Evolutionary conservation across 441 rosid genomes (phyloP), one percentile per base, ranked within the genome.

Genomic region (Syzygium syzygioides): DNA sequence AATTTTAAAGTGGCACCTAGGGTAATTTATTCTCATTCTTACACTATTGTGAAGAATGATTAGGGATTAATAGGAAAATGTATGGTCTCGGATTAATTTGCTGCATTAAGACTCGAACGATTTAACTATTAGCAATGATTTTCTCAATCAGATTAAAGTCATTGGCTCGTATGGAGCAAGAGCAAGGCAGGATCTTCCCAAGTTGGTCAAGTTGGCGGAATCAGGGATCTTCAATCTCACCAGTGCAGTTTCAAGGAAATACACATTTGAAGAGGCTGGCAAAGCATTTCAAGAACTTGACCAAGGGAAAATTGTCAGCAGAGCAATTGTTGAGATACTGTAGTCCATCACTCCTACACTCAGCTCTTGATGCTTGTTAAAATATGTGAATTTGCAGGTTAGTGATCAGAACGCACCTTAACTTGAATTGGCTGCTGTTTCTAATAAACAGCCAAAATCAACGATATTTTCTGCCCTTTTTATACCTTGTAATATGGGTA

Each of bases 101-200:
- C 83, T 76, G 50, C 52, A 37, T 71, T 20, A 34, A 34, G 48
- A 71, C 25, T 71, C 8, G 6, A 45, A 71, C 13, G 28, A 71
- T 71, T 71, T 76, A 41, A 85, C 68, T 23, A 57, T 34, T 57
- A 26, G 50, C 55, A 19, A 64, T 48, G 55, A 45, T 25, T 53
- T 76, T 85, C 45, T 84, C 62, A 19, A 89, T 91, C 94, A 97
- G 99, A 92, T 98, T 85, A 93, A 95, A 92, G 95, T 98, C 3
- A 95, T 98, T 45, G 99, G 99, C 1, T 98, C 99, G 2, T 98
- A 97, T 41, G 99, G 99, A 89, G 99, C 93, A 45, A 45, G 48
- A 45, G 98, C 99, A 66, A 95, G 99, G 90, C 98, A 96, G 91
- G 99, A 98, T 95, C 98, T 96, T 88, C 98, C 99, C 28, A 97